These are phyloP conservation scores for Microcera coccophila DNA, from an alignment of 2,329 filamentous ascomycete genomes.

Conservation along the genomic window DNA sequence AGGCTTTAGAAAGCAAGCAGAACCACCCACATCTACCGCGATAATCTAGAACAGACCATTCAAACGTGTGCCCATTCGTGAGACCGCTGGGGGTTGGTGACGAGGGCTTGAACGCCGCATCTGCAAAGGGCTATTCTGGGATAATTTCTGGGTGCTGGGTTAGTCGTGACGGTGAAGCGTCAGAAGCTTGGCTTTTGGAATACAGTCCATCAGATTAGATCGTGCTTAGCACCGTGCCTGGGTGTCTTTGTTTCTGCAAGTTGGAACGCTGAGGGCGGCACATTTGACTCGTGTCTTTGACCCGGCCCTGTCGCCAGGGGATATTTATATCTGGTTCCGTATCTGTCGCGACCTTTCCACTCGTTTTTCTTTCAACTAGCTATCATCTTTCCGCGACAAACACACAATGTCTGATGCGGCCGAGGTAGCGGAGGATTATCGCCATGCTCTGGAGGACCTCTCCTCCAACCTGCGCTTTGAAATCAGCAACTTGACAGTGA, in stretches of 20 bases:
- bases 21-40: constrained; percentile 6
- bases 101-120: constrained; percentile 18
- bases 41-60: constrained; percentile 8
- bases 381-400: constrained; percentile 12
- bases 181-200: constrained; percentile 27
- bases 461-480: constrained; percentile 88
- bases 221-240: constrained; percentile 20
- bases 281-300: constrained; percentile 10
- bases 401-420: constrained; percentile 58
- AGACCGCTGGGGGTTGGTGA: constrained; percentile 18
- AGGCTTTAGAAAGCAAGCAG: not conserved
- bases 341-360: constrained; percentile 9
- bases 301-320: constrained; percentile 1
- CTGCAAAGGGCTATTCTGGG: constrained; percentile 22
- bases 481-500: constrained; percentile 95
- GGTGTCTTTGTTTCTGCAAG: constrained; percentile 11
- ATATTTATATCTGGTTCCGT: constrained; percentile 10
- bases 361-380: constrained; percentile 1
- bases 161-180: constrained; percentile 22
- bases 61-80: constrained; percentile 11
- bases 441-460: constrained; percentile 86
- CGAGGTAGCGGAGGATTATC: constrained; percentile 93
- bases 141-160: constrained; percentile 21
- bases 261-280: constrained; percentile 7
- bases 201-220: constrained; percentile 28